Evolutionary conservation across 2,329 filamentous ascomycete genomes (phyloP).

Genomic region (Canariomyces notabilis): DNA sequence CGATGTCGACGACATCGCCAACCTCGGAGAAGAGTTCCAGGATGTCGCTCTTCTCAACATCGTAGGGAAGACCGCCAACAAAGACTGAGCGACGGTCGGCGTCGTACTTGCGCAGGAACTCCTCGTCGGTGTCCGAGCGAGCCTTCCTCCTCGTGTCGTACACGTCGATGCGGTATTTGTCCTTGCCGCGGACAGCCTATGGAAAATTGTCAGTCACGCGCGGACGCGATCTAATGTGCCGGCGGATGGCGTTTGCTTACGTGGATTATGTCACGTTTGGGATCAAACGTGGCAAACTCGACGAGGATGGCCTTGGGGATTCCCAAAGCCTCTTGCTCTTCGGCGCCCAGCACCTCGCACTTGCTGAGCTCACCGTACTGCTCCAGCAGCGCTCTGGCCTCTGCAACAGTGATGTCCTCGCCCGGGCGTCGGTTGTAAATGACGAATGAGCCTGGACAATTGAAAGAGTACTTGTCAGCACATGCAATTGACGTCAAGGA

Average conservation of each 20-base stretch:
- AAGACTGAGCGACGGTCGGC: slow-evolving; percentile 44
- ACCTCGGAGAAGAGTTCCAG: slow-evolving; percentile 33
- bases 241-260: slow-evolving; percentile 33
- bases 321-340: slow-evolving; percentile 31
- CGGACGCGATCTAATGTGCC: slow-evolving; percentile 2
- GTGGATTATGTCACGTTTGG: slow-evolving; percentile 43
- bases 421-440: slow-evolving; percentile 38
- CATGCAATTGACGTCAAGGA: not conserved
- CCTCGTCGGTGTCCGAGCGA: slow-evolving; percentile 14
- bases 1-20: slow-evolving; percentile 35
- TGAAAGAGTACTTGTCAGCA: slow-evolving; percentile 22
- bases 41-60: slow-evolving; percentile 35
- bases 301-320: slow-evolving; percentile 41
- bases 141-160: slow-evolving; percentile 27
- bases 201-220: not conserved
- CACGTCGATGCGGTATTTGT: slow-evolving; percentile 19
- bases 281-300: slow-evolving; percentile 48
- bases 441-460: slow-evolving; percentile 43
- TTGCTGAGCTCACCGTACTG: slow-evolving; percentile 41
- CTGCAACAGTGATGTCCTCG: slow-evolving; percentile 35
- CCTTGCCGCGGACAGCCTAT: slow-evolving; percentile 13
- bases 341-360: slow-evolving; percentile 33
- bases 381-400: slow-evolving; percentile 40
- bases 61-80: slow-evolving; percentile 41
- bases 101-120: slow-evolving; percentile 35